Base-by-base conservation (phyloP, 2,329 filamentous ascomycete genomes). In the Sarocladium strictum region DNA sequence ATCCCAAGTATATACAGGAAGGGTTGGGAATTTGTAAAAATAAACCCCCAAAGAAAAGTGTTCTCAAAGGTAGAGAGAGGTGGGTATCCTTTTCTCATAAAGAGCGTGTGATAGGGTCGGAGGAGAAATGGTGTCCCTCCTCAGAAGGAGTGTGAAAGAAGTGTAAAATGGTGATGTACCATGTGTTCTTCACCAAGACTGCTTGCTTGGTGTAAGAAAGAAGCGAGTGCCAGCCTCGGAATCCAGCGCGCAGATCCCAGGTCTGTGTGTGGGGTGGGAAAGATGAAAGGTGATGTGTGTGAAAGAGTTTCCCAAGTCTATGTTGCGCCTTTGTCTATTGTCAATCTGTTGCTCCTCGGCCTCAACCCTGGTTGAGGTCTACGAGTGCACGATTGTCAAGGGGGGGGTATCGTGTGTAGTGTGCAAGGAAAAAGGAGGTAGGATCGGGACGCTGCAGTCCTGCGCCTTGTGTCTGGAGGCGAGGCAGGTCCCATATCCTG, bases 171-270 rank as follows among this genome's bases (percentile, higher is more conserved):
- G 60, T 54, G 50, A 53, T 53, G 55, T 54, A 51, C 47, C 27
- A 29, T 29, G 26, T 40, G 26, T 49, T n/a, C n/a, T n/a, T n/a
- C n/a, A 43, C 40, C 40, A 47, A 47, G 27, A 21, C 11, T 21
- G 11, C 43, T 29, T 33, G 9, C n/a, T 27, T 33, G 27, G 14
- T 15, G 56, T 60, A 57, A 65, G 57, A 58, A 51, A 52, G 53
- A 58, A 66, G 57, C 53, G 64, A 67, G 61, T 63, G 64, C 63
- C 62, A 67, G 64, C 56, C 60, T 59, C 58, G 56, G 61, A 65
- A 53, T 55, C 58, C 57, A 51, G 47, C 47, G 47, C 47, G 47
- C 47, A 51, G 47, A 51, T 51, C 47, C 47, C 17, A 51, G 47
- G 47, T 51, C 47, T 51, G 47, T 51, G 47, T 33, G 47, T 51